A percentile compares a stretch with the other conserved stretches of the same genome.
These are phyloP conservation scores for Serendipita indica DNA, from an alignment of 768 basidiomycete species.

Conservation along the genomic window DNA sequence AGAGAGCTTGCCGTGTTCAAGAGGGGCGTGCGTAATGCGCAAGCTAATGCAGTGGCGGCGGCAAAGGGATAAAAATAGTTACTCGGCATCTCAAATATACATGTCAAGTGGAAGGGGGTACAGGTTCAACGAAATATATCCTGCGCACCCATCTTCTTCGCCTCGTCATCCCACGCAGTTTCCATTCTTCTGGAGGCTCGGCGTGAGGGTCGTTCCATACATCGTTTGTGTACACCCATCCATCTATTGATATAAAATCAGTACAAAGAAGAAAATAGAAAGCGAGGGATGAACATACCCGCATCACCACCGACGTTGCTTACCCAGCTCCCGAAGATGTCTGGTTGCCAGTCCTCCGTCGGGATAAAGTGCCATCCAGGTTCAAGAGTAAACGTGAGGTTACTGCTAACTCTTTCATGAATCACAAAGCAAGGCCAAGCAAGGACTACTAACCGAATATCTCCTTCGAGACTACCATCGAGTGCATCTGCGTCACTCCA, in stretches of 20 bases:
- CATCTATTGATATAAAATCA: slow-evolving; percentile 30
- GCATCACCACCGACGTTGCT: slow-evolving; percentile 25
- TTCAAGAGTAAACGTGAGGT: slow-evolving; percentile 64
- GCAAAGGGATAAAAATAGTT: neutral
- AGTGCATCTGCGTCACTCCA: slow-evolving; percentile 39
- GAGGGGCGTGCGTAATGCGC: neutral
- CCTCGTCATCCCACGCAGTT: slow-evolving; percentile 38
- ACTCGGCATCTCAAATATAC: neutral
- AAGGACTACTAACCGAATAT: slow-evolving; percentile 44
- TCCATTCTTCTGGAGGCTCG: slow-evolving; percentile 29
- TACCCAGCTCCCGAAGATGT: slow-evolving; percentile 44
- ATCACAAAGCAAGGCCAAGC: neutral
- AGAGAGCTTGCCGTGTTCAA: neutral
- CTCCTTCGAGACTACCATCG: slow-evolving; percentile 27
- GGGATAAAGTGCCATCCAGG: slow-evolving; percentile 61
- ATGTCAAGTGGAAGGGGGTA: neutral
- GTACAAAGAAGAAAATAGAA: slow-evolving; percentile 4
- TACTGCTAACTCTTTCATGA: slow-evolving; percentile 38
- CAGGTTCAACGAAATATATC: slow-evolving; percentile 31
- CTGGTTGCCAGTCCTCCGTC: slow-evolving; percentile 64
- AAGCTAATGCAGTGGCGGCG: neutral
- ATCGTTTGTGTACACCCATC: slow-evolving; percentile 75
- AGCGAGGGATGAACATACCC: slow-evolving; percentile 19
- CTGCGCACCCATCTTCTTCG: slow-evolving; percentile 55
- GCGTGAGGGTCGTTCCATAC: slow-evolving; percentile 43